Base-by-base conservation (phyloP, 345 rosid genomes). In the Tarenaya hassleriana region DNA sequence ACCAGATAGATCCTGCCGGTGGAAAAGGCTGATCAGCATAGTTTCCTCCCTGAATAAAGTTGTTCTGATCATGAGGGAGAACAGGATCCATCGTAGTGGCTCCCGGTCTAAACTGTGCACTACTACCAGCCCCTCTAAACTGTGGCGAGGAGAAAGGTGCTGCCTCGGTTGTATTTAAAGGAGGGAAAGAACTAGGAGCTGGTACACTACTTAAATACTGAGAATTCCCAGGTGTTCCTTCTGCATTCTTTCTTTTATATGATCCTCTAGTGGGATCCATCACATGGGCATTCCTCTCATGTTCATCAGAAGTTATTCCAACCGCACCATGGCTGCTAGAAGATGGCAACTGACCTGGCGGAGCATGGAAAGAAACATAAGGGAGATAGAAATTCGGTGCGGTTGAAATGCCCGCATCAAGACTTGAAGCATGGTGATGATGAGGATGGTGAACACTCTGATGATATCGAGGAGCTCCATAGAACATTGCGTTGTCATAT, bases 191-290 rank as follows among this genome's bases (percentile, higher is more conserved):
- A 21, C 59, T 62, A 41, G 77, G 74, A 18, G 77, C 70, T 58
- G 70, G 69, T 43, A 77, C 61, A 49, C 75, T 64, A 66, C 58
- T 71, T 44, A 49, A 64, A 61, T 68, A 67, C 52, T 73, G 88
- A 58, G 69, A 68, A 75, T 61, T 54, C 58, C 72, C 83, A 0
- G 73, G 76, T 35, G 69, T 15, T 20, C 66, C 77, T 63, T 80
- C 89, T 16, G 77, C 58, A 38, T 67, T 82, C 69, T 88, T 88
- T 71, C 80, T 79, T 74, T 85, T 85, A 70, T 63, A 85, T 5
- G 29, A 24, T 5, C 29, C 29, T 24, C 29, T 24, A 35, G 66
- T 66, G 41, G 68, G 61, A 54, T 79, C 87, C 78, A 78, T 63
- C 47, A 69, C 74, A 50, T 69, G 74, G 19, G 45, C 50, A 46